These are phyloP conservation scores for Carnegiea gigantea DNA, from an alignment of 179 eudicot species.

Conservation along the genomic window DNA sequence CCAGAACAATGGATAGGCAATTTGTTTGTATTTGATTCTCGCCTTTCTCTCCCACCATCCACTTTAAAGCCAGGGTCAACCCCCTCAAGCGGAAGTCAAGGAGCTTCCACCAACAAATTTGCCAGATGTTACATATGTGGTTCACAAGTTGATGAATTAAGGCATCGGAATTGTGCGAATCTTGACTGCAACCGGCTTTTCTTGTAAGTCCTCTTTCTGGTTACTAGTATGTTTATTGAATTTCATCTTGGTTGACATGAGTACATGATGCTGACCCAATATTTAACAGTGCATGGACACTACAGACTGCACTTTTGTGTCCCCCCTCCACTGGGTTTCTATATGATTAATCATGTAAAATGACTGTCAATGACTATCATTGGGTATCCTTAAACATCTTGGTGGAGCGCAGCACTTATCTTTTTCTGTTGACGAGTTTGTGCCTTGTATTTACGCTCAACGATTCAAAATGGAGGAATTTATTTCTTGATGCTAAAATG, in stretches of 20 bases:
- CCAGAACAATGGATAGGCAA: conserved; percentile 83
- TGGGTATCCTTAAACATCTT: neutral
- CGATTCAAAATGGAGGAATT: neutral
- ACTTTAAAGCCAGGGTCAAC: conserved; percentile 52
- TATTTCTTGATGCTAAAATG: neutral
- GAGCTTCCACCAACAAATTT: conserved; percentile 39
- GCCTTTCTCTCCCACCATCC: conserved; percentile 90
- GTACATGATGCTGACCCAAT: neutral
- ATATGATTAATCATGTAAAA: neutral
- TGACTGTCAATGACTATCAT: neutral
- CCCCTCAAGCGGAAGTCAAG: conserved; percentile 33
- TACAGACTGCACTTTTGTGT: neutral
- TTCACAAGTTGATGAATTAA: conserved; percentile 68
- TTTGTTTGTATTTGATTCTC: conserved; percentile 89
- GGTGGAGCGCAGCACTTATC: neutral
- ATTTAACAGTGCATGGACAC: neutral
- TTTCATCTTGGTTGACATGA: neutral
- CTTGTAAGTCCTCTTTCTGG: conserved; percentile 58
- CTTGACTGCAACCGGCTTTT: conserved; percentile 94
- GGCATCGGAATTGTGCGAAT: conserved; percentile 97
- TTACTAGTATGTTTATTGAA: neutral
- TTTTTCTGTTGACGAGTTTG: neutral
- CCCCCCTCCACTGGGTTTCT: no score
- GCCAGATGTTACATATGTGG: conserved; percentile 82
- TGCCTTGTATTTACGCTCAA: neutral